A percentile compares a stretch with the other conserved stretches of the same genome.
Conservation (phyloP, 257 asterid genomes). For the Cruciata laevipes region DNA sequence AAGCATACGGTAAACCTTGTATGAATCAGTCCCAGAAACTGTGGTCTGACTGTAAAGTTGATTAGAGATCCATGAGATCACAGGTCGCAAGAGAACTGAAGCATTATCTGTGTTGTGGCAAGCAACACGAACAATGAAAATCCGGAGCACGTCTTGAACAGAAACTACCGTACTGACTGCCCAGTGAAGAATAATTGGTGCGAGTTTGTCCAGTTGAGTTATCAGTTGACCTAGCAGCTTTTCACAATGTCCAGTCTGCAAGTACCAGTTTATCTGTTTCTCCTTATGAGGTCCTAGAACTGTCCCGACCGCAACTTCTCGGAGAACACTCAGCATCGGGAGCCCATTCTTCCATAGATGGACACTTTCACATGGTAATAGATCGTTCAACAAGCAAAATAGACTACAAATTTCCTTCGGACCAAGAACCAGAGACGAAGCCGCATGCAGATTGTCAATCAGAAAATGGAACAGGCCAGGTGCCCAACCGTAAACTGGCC, state of each 20-base stretch:
- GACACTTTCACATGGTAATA: conserved; percentile 68
- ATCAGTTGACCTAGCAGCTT: conserved; percentile 62
- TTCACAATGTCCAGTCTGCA: conserved; percentile 58
- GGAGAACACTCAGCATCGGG: conserved; percentile 59
- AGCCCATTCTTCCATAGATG: conserved; percentile 88
- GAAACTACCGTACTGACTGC: conserved; percentile 52
- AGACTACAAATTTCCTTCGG: conserved; percentile 96
- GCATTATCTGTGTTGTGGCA: conserved; percentile 60
- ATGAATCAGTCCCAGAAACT: conserved; percentile 56
- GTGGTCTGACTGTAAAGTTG: conserved; percentile 45
- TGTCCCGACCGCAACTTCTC: conserved; percentile 67
- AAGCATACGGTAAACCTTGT: conserved; percentile 80
- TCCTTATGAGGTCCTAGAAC: conserved; percentile 72
- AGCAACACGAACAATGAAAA: conserved; percentile 72
- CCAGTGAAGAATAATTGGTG: conserved; percentile 48
- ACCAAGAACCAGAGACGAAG: conserved; percentile 75
- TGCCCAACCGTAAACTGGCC: conserved; percentile 97
- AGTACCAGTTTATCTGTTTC: conserved; percentile 72
- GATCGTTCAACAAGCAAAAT: conserved; percentile 76
- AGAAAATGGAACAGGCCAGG: conserved; percentile 82
- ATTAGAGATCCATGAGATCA: conserved; percentile 48
- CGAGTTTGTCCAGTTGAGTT: conserved; percentile 48
- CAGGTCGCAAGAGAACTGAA: conserved; percentile 60
- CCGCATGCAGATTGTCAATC: conserved; percentile 60
- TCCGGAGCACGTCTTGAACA: conserved; percentile 76